These are phyloP conservation scores for Cucumis cinereus DNA, from an alignment of 306 rosid genomes.

Conservation along the genomic window DNA sequence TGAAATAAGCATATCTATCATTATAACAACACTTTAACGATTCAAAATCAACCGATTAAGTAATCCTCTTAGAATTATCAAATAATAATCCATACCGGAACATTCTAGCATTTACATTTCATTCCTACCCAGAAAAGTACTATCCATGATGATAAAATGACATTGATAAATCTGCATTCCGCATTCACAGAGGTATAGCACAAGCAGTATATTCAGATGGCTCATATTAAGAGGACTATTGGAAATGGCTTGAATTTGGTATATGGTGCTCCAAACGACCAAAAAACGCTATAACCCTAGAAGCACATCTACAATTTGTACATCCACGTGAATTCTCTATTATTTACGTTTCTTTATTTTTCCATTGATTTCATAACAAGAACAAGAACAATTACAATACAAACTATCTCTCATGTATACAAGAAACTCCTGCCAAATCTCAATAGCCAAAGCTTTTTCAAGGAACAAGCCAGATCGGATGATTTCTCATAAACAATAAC, in stretches of 20 bases:
- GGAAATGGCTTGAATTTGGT: too few relatives aligned
- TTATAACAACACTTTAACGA: not conserved
- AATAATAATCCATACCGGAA: not conserved
- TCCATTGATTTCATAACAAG: not conserved
- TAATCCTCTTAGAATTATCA: not conserved
- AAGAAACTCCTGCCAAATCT: not conserved
- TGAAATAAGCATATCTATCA: not conserved
- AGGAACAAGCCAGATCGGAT: not conserved
- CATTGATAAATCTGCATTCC: not conserved
- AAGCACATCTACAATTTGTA: too few relatives aligned
- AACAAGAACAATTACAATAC: not conserved
- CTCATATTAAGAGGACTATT: not conserved
- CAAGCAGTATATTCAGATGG: not conserved
- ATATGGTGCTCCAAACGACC: too few relatives aligned
- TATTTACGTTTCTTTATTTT: too few relatives aligned
- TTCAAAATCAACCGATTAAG: not conserved
- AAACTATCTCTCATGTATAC: not conserved
- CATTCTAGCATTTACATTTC: not conserved
- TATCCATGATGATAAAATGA: not conserved
- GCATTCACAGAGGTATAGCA: not conserved
- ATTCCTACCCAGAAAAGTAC: not conserved
- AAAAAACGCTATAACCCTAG: too few relatives aligned
- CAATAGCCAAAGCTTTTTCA: not conserved
- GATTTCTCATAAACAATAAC: not conserved
- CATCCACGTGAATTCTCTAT: too few relatives aligned